Evolutionary conservation across 192 early-diverging fungal genomes (phyloP).

Genomic region (Backusella australiensis): DNA sequence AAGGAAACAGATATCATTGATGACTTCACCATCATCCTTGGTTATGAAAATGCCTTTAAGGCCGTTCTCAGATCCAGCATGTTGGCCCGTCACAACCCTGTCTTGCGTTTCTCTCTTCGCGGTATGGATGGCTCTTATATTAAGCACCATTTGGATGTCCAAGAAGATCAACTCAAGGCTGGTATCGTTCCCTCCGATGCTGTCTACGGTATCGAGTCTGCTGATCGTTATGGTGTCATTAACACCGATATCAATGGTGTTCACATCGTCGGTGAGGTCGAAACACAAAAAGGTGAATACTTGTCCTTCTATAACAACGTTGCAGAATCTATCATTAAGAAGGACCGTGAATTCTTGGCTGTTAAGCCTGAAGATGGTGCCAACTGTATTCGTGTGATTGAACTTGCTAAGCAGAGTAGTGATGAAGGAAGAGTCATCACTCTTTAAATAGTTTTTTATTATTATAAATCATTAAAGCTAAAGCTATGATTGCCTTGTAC

Average conservation of each 20-base stretch:
- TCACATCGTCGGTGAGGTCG: constrained; percentile 52
- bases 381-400: constrained; percentile 64
- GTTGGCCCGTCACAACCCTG: constrained; percentile 59
- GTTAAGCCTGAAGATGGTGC: constrained; percentile 68
- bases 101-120: constrained; percentile 61
- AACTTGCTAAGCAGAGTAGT: constrained; percentile 65
- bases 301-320: constrained; percentile 65
- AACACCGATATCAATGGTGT: constrained; percentile 49
- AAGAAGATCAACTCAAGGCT: constrained; percentile 70
- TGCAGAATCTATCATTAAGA: constrained; percentile 50
- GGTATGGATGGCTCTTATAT: constrained; percentile 68
- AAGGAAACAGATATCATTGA: constrained; percentile 49
- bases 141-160: constrained; percentile 68
- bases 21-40: constrained; percentile 64
- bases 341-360: constrained; percentile 33
- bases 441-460: constrained; percentile 33
- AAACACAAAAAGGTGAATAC: constrained; percentile 59
- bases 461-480: neutral
- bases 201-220: constrained; percentile 56
- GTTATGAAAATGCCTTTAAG: constrained; percentile 57
- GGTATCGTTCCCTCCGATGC: constrained; percentile 51
- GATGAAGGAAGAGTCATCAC: constrained; percentile 46
- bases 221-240: constrained; percentile 46
- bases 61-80: constrained; percentile 64
- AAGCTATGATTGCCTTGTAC: neutral